Base-by-base conservation (phyloP, 2,329 filamentous ascomycete genomes). In the Trichoderma endophyticum region DNA sequence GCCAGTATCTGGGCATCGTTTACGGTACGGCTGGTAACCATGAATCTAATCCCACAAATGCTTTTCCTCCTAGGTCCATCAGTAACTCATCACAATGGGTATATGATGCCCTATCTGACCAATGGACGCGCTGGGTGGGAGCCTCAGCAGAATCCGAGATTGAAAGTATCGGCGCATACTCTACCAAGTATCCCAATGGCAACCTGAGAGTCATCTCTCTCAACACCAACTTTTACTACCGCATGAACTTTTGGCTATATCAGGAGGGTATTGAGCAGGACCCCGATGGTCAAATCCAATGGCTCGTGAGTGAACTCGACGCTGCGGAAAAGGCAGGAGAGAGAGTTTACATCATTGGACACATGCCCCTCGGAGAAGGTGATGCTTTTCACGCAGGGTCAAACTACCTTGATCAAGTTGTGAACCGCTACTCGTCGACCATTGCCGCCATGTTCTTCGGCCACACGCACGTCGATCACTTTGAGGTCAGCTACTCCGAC, bases 181-280 rank as follows among this genome's bases (percentile, higher is more conserved):
- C 87, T 4, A 81, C 82, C 9, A 79, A 81, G 63, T 81, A 85
- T 60, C 80, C 83, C 6, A 75, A 78, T 32, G 82, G 81, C 21
- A 86, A 87, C 73, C 80, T 90, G 30, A 84, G 86, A 28, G 79
- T 90, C 75, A 89, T 90, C 76, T 88, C 87, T 4, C 81, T 90
- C 75, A 89, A 88, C 81, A 89, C 86, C 21, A 88, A 89, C 77
- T 78, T 89, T 73, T 89, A 86, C 79, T 90, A 90, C 77, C 84
- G 82, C n/a, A 79, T 84, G 73, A 90, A 90, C 80, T 88, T 86
- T 77, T 87, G 84, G 80, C 77, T 87, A 43, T 90, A 88, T 75
- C 81, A 85, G 73, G 81, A 84, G 60, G 80, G 82, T 1, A 84
- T 87, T 81, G 73, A 72, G 18, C 65, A 77, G 14, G 87, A 89